These are phyloP conservation scores for Suhomyces emberorum DNA, from an alignment of 805 yeast species.

Conservation along the genomic window DNA sequence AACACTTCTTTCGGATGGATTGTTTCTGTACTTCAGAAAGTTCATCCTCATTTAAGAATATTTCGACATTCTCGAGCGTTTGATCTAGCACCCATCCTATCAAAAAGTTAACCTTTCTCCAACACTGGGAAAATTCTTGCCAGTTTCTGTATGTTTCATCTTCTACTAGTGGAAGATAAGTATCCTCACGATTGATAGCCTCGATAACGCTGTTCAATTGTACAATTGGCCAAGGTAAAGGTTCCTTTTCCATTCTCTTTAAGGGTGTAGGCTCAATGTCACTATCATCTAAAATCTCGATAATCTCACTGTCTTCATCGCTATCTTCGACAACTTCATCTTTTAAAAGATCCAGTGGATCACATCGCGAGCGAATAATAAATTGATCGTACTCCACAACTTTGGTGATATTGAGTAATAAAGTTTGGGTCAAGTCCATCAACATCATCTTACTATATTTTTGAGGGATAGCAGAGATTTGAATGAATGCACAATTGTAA, in stretches of 20 bases:
- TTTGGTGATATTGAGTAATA: constrained; percentile 12
- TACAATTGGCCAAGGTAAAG: constrained; percentile 6
- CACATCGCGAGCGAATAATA: constrained; percentile 2
- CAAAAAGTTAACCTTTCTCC: constrained; percentile 24
- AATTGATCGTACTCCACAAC: constrained; percentile 11
- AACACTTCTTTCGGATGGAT: too few relatives aligned
- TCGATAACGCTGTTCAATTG: constrained; percentile 8
- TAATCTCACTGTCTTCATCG: not conserved
- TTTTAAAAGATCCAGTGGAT: not conserved
- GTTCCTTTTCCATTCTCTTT: not conserved
- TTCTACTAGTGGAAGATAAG: constrained; percentile 15
- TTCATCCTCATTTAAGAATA: not conserved
- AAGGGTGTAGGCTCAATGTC: not conserved
- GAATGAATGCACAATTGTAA: constrained; percentile 4
- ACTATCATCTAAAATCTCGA: not conserved
- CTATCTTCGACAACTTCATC: constrained; percentile 1
- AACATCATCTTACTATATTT: constrained; percentile 9
- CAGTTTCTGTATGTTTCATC: constrained; percentile 18
- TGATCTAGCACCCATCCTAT: constrained; percentile 21
- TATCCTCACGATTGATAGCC: constrained; percentile 10
- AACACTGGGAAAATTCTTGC: constrained; percentile 18
- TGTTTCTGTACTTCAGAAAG: too few relatives aligned
- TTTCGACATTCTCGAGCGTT: constrained; percentile 7
- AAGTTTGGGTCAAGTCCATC: constrained; percentile 8
- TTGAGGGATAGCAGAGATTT: constrained; percentile 1